Conservation (phyloP, 768 basidiomycete species). For the Leucocoprinus leucothites region DNA sequence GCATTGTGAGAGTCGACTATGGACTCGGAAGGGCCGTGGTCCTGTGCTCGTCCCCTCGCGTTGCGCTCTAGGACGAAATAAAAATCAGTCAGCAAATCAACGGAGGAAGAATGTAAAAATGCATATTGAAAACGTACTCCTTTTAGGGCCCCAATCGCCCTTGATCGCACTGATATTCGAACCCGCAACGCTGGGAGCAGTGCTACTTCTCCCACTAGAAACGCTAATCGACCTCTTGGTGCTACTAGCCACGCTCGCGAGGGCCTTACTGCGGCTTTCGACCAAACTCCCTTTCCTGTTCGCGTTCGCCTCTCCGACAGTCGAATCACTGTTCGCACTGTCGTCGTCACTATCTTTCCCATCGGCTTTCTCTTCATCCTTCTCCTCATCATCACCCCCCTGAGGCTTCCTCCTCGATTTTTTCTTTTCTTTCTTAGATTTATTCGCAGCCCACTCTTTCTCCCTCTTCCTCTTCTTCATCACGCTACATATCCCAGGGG, state of each 20-base stretch:
- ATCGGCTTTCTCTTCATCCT: not conserved
- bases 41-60: not conserved
- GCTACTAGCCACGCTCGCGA: not conserved
- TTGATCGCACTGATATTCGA: not conserved
- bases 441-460: not conserved
- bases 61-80: not conserved
- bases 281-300: not conserved
- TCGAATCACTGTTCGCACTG: not conserved
- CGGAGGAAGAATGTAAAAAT: not conserved
- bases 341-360: not conserved
- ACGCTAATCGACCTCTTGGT: not conserved
- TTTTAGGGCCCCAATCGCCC: conserved; percentile 9
- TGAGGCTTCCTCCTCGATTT: not conserved
- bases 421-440: not conserved
- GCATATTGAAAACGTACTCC: not conserved
- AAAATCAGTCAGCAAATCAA: not conserved
- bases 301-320: not conserved
- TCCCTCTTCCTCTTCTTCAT: conserved; percentile 9
- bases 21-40: not conserved
- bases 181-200: not conserved
- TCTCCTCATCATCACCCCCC: not conserved
- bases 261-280: not conserved
- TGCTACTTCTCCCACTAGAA: not conserved
- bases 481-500: conserved; percentile 7
- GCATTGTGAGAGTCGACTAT: not conserved